A percentile compares a stretch with the other conserved stretches of the same genome.
Conservation (phyloP, 345 rosid species). For the Raphanus raphanistrum region DNA sequence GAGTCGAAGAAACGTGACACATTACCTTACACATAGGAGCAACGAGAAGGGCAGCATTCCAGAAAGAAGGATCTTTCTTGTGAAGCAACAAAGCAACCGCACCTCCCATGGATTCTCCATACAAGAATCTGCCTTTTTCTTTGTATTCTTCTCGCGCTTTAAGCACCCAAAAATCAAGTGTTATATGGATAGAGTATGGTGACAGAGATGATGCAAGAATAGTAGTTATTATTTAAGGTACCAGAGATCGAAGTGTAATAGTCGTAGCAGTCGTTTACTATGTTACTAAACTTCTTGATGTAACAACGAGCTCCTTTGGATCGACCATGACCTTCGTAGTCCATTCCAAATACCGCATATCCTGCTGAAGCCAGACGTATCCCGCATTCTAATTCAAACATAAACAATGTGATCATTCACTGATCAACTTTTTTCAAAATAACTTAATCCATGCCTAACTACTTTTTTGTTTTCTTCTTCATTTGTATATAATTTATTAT, state of each 20-base stretch:
- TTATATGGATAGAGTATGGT: neutral
- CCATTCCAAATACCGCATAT: constrained; percentile 87
- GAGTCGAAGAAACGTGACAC: neutral
- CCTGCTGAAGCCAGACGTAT: constrained; percentile 67
- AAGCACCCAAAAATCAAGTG: neutral
- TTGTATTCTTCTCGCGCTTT: constrained; percentile 72
- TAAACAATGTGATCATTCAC: neutral
- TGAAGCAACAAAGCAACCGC: constrained; percentile 86
- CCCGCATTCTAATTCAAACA: constrained; percentile 62
- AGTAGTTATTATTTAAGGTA: neutral
- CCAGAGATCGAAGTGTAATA: constrained; percentile 81
- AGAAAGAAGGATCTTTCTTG: constrained; percentile 73
- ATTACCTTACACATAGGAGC: constrained; percentile 99
- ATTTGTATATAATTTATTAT: neutral
- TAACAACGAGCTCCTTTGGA: constrained; percentile 91
- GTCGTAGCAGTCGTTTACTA: constrained; percentile 74
- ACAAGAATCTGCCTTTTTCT: constrained; percentile 80
- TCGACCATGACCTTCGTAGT: constrained; percentile 93
- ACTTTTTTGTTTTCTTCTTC: neutral
- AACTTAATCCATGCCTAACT: neutral
- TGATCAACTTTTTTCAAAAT: neutral
- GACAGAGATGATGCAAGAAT: neutral
- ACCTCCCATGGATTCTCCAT: constrained; percentile 99
- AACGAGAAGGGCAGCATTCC: constrained; percentile 89
- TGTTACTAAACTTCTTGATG: constrained; percentile 81